These are phyloP conservation scores for Backusella sp. DNA, from an alignment of 192 early-diverging fungal species.

Conservation along the genomic window DNA sequence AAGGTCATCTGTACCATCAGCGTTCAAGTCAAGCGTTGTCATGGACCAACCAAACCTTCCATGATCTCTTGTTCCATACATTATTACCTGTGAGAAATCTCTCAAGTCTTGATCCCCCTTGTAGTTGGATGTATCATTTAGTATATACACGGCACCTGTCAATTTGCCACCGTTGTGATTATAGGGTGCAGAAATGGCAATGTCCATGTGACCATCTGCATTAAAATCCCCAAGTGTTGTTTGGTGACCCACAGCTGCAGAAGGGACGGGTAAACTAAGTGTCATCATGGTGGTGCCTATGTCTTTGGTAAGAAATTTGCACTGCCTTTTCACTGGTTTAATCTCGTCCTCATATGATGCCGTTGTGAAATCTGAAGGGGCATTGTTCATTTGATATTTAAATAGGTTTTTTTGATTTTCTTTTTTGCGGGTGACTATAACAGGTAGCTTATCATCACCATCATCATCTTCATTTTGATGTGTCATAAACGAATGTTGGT, in stretches of 20 bases:
- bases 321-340: not conserved
- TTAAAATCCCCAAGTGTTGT: conserved; percentile 69
- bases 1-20: conserved; percentile 86
- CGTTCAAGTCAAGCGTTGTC: conserved; percentile 79
- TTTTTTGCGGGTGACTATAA: not conserved
- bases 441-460: not conserved
- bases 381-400: not conserved
- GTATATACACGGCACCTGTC: conserved; percentile 61
- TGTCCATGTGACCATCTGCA: conserved; percentile 53
- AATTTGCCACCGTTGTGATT: conserved; percentile 28
- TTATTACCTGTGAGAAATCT: not conserved
- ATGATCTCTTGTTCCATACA: conserved; percentile 15
- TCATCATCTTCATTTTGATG: not conserved
- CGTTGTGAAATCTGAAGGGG: not conserved
- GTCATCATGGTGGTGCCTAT: conserved; percentile 13
- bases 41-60: conserved; percentile 74
- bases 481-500: not conserved
- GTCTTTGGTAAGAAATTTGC: not conserved
- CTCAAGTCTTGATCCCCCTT: not conserved
- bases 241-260: conserved; percentile 65
- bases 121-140: conserved; percentile 1
- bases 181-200: conserved; percentile 70
- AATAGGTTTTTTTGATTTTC: not conserved
- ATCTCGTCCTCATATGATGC: not conserved
- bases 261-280: conserved; percentile 47